phyloP scores from a whole-genome alignment of 1,284 basidiomycete species.

The Marasmius fiardii region DNA sequence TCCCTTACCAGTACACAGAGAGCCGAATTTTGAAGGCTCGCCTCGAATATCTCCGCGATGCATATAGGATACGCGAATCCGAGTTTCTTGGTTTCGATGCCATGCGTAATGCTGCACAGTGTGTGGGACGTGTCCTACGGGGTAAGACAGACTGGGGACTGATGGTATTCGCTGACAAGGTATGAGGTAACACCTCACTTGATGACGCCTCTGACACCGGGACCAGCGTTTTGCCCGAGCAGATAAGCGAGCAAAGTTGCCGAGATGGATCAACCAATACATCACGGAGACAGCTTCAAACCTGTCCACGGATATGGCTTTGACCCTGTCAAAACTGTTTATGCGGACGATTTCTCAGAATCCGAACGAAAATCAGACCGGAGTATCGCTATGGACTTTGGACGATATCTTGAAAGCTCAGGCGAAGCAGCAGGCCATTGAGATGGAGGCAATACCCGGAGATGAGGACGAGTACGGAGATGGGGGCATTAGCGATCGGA shows the following conservation, averaged over 20 bases:
- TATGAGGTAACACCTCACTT: slow-evolving; percentile 28
- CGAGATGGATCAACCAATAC: slow-evolving; percentile 99
- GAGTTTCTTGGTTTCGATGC: slow-evolving; percentile 99
- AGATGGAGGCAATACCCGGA: slow-evolving; percentile 45
- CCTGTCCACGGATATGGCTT: slow-evolving; percentile 97
- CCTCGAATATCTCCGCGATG: slow-evolving; percentile 96
- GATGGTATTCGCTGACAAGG: slow-evolving; percentile 99
- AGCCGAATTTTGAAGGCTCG: slow-evolving; percentile 97
- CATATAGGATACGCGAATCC: slow-evolving; percentile 96
- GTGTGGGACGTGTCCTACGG: slow-evolving; percentile 94
- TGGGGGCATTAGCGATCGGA: slow-evolving; percentile 68
- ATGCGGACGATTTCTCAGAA: slow-evolving; percentile 98
- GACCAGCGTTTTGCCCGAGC: slow-evolving; percentile 90
- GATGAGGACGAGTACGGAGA: slow-evolving; percentile 65
- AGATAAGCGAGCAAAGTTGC: slow-evolving; percentile 96
- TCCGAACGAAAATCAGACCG: slow-evolving; percentile 92
- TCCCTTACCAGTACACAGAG: slow-evolving; percentile 99
- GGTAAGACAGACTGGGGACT: slow-evolving; percentile 99
- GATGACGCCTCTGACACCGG: background rate
- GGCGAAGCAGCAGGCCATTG: slow-evolving; percentile 64
- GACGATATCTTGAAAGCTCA: slow-evolving; percentile 83
- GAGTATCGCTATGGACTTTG: slow-evolving; percentile 92
- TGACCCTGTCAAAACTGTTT: slow-evolving; percentile 94
- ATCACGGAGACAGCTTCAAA: slow-evolving; percentile 98
- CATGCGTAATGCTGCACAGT: slow-evolving; percentile 99